Evolutionary conservation across 2,329 filamentous ascomycete species (phyloP).

Genomic region (Hyphodiscus sp.): DNA sequence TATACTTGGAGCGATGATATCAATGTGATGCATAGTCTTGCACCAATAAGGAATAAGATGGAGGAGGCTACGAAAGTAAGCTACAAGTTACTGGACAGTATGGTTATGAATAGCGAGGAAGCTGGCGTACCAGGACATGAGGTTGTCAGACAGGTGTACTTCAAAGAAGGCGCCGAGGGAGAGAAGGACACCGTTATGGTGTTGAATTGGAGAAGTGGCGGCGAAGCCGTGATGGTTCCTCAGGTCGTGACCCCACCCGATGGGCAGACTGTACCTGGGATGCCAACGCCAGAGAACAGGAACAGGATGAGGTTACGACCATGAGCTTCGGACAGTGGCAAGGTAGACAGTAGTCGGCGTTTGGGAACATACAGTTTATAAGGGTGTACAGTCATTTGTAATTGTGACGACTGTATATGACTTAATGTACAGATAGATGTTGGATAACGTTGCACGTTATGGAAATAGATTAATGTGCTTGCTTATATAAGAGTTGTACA

Average conservation of each 20-base stretch:
- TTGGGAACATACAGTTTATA: not conserved
- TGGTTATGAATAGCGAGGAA: constrained; percentile 24
- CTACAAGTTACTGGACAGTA: constrained; percentile 48
- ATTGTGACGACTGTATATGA: not conserved
- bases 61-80: constrained; percentile 47
- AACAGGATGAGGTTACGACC: not conserved
- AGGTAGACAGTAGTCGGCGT: not conserved
- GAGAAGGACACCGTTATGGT: constrained; percentile 22
- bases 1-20: constrained; percentile 37
- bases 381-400: not conserved
- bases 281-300: not conserved
- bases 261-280: not conserved
- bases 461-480: not conserved
- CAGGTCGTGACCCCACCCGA: not conserved
- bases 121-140: not conserved
- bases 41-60: constrained; percentile 44
- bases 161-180: constrained; percentile 11
- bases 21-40: constrained; percentile 42
- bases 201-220: constrained; percentile 19
- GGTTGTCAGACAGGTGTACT: constrained; percentile 23
- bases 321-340: not conserved
- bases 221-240: not conserved
- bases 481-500: not conserved
- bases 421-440: not conserved
- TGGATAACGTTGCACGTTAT: not conserved